Conservation (phyloP, 805 yeast species). For the Metschnikowia aberdeeniae region DNA sequence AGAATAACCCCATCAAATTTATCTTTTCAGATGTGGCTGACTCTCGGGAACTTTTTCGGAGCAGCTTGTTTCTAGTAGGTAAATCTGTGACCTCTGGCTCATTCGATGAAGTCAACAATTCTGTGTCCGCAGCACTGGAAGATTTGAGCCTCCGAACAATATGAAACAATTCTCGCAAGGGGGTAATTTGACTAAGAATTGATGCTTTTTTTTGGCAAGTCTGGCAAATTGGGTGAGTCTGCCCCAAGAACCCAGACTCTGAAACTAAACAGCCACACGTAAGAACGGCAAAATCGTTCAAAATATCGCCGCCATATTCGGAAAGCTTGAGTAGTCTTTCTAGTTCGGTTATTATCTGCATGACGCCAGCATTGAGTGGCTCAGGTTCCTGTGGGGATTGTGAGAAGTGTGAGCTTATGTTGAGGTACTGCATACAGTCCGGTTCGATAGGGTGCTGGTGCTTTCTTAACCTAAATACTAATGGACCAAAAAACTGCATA, state of each 20-base stretch:
- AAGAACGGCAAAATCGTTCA: conserved; percentile 35
- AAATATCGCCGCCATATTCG: conserved; percentile 10
- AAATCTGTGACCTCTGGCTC: background rate
- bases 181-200: conserved; percentile 27
- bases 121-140: background rate
- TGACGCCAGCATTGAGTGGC: background rate
- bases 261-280: conserved; percentile 41
- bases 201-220: conserved; percentile 21
- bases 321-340: conserved; percentile 26
- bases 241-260: conserved; percentile 24
- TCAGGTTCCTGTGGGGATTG: background rate
- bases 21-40: conserved; percentile 6
- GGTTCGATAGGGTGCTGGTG: background rate
- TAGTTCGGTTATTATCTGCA: conserved; percentile 9
- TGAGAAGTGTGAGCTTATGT: no score
- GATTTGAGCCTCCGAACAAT: conserved; percentile 16
- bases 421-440: no score
- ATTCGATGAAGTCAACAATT: background rate
- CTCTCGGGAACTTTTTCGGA: conserved; percentile 12
- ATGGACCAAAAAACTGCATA: background rate
- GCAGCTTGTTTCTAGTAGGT: background rate
- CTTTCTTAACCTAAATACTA: background rate
- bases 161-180: conserved; percentile 31
- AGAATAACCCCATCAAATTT: conserved; percentile 23
- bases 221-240: conserved; percentile 19